Conservation (phyloP, 768 basidiomycete genomes). For the Exidia glandulosa region DNA sequence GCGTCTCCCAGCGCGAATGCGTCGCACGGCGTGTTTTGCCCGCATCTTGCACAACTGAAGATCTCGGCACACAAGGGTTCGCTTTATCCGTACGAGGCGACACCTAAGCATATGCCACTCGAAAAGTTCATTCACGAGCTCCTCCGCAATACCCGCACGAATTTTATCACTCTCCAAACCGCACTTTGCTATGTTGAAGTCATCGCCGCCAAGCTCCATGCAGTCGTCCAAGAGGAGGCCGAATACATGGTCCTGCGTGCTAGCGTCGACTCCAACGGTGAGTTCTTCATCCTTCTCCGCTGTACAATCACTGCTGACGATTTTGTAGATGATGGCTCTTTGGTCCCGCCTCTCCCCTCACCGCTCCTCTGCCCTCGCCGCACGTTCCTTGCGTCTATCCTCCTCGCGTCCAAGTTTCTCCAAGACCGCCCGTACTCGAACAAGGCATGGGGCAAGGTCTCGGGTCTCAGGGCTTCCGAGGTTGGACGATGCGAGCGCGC, state of each 20-base stretch:
- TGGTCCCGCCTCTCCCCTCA: constrained; percentile 50
- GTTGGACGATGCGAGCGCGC: constrained; percentile 83
- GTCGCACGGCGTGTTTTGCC: background rate
- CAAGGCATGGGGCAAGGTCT: constrained; percentile 87
- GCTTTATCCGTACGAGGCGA: background rate
- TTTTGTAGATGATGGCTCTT: background rate
- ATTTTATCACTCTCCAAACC: constrained; percentile 73
- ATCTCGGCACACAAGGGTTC: background rate
- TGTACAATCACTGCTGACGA: background rate
- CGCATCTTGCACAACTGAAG: background rate
- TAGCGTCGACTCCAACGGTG: constrained; percentile 30
- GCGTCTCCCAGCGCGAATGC: background rate
- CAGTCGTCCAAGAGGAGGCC: constrained; percentile 43
- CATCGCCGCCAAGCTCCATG: constrained; percentile 59
- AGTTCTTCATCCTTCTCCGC: constrained; percentile 9
- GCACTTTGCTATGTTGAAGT: constrained; percentile 84
- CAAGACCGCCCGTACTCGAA: constrained; percentile 93
- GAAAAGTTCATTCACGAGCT: constrained; percentile 82
- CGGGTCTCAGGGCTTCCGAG: constrained; percentile 73
- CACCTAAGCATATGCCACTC: constrained; percentile 29
- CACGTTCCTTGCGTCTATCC: constrained; percentile 78
- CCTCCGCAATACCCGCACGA: constrained; percentile 74
- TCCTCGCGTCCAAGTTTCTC: constrained; percentile 84
- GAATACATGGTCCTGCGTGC: constrained; percentile 32
- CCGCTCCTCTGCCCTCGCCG: constrained; percentile 82